Conservation (phyloP, 2,329 filamentous ascomycete genomes). For the Harringtonia aguacate region DNA sequence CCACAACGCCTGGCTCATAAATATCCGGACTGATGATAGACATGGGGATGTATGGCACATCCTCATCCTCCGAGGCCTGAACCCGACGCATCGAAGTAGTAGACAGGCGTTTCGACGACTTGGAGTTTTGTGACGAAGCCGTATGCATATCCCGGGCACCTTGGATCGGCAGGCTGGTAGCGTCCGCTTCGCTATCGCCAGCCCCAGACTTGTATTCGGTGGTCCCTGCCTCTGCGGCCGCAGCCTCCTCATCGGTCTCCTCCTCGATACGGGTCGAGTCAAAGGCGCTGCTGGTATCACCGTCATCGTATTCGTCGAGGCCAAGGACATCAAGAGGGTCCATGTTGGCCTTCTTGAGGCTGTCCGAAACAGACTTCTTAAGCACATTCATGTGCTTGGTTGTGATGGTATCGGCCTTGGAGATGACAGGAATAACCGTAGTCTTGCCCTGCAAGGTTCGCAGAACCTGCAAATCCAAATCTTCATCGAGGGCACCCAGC, state of each 20-base stretch:
- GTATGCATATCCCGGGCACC: slow-evolving; percentile 10
- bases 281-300: slow-evolving; percentile 28
- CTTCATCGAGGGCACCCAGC: slow-evolving; percentile 68
- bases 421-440: slow-evolving; percentile 87
- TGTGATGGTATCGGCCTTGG: slow-evolving; percentile 96
- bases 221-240: slow-evolving; percentile 9
- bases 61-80: slow-evolving; percentile 37
- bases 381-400: slow-evolving; percentile 85
- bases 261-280: slow-evolving; percentile 44
- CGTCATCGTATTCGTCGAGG: slow-evolving; percentile 61
- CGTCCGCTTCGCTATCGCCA: slow-evolving; percentile 13
- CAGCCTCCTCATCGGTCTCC: slow-evolving; percentile 33
- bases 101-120: slow-evolving; percentile 34
- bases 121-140: slow-evolving; percentile 14
- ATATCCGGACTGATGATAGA: slow-evolving; percentile 91
- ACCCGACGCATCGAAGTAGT: slow-evolving; percentile 32
- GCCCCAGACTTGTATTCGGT: no score
- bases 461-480: slow-evolving; percentile 82
- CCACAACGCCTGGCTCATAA: slow-evolving; percentile 70
- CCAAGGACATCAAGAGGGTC: slow-evolving; percentile 83
- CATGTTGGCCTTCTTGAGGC: slow-evolving; percentile 72
- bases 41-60: slow-evolving; percentile 67
- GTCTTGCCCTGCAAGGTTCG: slow-evolving; percentile 86
- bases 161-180: slow-evolving; percentile 22
- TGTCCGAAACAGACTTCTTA: slow-evolving; percentile 84